Base-by-base conservation (phyloP, 2,329 filamentous ascomycete genomes). In the Fusarium setosum region DNA sequence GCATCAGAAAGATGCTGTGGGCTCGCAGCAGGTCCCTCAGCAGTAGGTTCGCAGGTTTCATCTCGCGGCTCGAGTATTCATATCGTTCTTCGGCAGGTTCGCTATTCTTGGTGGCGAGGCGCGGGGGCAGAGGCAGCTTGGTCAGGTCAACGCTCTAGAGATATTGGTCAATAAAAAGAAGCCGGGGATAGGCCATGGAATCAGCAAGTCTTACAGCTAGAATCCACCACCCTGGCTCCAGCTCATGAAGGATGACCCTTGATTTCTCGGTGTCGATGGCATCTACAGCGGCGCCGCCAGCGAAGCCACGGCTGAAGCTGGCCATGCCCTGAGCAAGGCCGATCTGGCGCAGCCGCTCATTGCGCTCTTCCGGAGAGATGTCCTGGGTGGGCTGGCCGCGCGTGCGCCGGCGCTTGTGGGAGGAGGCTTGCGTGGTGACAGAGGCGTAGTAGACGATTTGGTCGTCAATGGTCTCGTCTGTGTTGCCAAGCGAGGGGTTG, bases 291-390 rank as follows among this genome's bases (percentile, higher is more conserved):
- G 90, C 84, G 59, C 90, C 92, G 62, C 88, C 86, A 3, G 94
- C 92, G 78, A 99, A 99, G 72, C 90, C 94, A 74, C 90, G 91
- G 72, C 92, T 92, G 80, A 99, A 99, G 75, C 90, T 92, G 59
- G 97, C 91, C 91, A 98, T 97, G 75, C 94, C 96, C 81, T 99
- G 96, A 37, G 96, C 96, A 65, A 99, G 88, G 34, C 96, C 96
- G 75, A 99, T 94, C 82, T 97, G 94, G 67, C 96, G 88, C 72
- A 98, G 82, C 71, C 90, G 91, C 80, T 97, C 92, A 78, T 98
- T 96, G 74, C 89, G 88, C 73, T 94, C 89, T 67, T 92, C 88
- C 47, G 86, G 79, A 3, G 83, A 83, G 24, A 85, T 65, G 51
- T 76, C 75, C 29, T 82, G 80, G 12, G 78, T 81, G 2, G 81